Base-by-base conservation (phyloP, 352 stramenopile genomes). In the Phytophthora brassicae region DNA sequence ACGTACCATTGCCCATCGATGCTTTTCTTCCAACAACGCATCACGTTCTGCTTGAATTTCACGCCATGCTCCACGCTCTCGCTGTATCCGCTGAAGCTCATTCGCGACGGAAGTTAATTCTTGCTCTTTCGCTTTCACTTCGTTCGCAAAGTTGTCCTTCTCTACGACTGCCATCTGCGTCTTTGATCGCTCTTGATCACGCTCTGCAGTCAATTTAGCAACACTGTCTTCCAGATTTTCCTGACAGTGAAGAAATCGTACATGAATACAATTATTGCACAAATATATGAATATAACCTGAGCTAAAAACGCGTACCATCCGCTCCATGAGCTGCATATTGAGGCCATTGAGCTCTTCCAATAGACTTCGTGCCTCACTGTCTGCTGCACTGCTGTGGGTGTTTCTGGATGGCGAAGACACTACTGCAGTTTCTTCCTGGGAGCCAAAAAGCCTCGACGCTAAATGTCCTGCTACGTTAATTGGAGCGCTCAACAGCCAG, bases 271-370 rank as follows among this genome's bases (percentile, higher is more conserved):
- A 6, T 23, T 44, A 43, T 43, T n/a, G 16, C 16, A 43, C 16
- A 17, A 24, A 44, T 20, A n/a, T n/a, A 4, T 14, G 26, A 20
- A 42, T 35, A 9, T 4, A 4, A n/a, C 26, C 12, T 36, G 35
- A 28, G 24, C 17, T 36, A 2, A 17, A 14, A 36, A 47, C n/a
- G 64, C 68, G 14, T 70, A 93, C 84, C 76, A 93, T 69, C 26
- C 84, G 77, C 53, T 90, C 79, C 54, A 94, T 79, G 0, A 94
- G 61, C 69, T 90, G 76, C 84, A 94, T 92, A 31, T 94, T 94
- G 14, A 94, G 76, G 0, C 81, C 81, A 60, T 94, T 94, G 8
- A 94, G 72, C 49, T 94, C 84, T 54, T 94, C 80, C 23, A 94
- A 60, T 41, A 94, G 71, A 45, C 82, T 94, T 23, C 82, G 87